Conservation (phyloP, 768 basidiomycete species). For the Chiua virens region DNA sequence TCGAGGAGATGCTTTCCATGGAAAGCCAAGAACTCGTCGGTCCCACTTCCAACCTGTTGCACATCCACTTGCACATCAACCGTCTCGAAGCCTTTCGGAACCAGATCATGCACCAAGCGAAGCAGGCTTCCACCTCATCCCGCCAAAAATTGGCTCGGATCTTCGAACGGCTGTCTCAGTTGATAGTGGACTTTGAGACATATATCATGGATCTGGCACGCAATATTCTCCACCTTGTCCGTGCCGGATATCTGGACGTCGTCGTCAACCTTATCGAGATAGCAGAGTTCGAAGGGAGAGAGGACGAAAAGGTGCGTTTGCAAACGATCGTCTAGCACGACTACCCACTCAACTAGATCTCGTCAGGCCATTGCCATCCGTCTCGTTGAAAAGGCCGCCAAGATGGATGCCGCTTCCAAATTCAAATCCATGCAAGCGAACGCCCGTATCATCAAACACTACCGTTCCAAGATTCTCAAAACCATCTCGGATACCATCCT, state of each 20-base stretch:
- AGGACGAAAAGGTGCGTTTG: constrained; percentile 83
- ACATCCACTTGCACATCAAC: constrained; percentile 88
- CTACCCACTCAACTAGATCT: not conserved
- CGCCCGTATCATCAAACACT: constrained; percentile 92
- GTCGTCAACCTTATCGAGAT: constrained; percentile 92
- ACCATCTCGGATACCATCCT: constrained; percentile 77
- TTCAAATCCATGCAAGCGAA: constrained; percentile 93
- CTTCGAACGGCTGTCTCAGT: constrained; percentile 82
- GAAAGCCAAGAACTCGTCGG: constrained; percentile 82
- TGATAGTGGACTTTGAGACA: constrained; percentile 84
- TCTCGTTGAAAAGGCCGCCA: constrained; percentile 93
- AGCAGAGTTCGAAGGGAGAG: constrained; percentile 87
- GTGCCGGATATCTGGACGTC: constrained; percentile 79
- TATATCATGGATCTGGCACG: constrained; percentile 78
- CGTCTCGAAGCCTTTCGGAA: constrained; percentile 94
- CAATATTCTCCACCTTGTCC: constrained; percentile 74
- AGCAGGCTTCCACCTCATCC: constrained; percentile 68
- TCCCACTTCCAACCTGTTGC: constrained; percentile 83
- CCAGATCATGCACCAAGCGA: constrained; percentile 92
- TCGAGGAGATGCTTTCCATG: constrained; percentile 73
- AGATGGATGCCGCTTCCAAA: too few relatives aligned
- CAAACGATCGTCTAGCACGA: not conserved
- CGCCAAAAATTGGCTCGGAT: constrained; percentile 69
- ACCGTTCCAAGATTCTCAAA: constrained; percentile 85
- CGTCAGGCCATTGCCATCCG: constrained; percentile 86